Evolutionary conservation across 2,329 filamentous ascomycete genomes (phyloP).

Genomic region (Stagonosporopsis rhizophila): DNA sequence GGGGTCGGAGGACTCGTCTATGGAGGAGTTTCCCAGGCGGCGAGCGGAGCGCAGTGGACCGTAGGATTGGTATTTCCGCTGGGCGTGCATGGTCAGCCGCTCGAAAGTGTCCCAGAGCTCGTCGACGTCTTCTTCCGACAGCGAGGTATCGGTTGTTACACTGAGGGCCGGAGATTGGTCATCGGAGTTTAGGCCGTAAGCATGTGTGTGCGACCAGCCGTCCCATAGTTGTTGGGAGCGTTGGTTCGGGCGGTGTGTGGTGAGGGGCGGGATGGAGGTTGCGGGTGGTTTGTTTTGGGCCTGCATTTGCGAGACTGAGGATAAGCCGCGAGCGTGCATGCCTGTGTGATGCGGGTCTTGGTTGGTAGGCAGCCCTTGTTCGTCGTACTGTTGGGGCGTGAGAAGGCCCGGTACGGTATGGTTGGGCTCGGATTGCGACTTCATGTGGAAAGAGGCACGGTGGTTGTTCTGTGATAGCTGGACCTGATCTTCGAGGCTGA

Average conservation of each 20-base stretch:
- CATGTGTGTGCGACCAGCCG: conserved; percentile 43
- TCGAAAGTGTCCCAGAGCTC: conserved; percentile 46
- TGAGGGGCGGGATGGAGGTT: conserved; percentile 27
- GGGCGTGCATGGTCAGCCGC: conserved; percentile 22
- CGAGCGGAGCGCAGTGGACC: conserved; percentile 22
- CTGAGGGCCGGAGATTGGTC: conserved; percentile 43
- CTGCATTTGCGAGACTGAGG: conserved; percentile 46
- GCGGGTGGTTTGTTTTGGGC: conserved; percentile 29
- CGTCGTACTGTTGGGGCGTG: conserved; percentile 46
- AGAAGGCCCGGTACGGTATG: conserved; percentile 47
- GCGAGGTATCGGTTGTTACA: conserved; percentile 40
- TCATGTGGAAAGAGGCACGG: conserved; percentile 49
- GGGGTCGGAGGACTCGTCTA: conserved; percentile 22
- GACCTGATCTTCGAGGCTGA: conserved; percentile 58
- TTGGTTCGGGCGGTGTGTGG: conserved; percentile 33
- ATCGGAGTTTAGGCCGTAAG: conserved; percentile 40
- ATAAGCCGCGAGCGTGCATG: conserved; percentile 46
- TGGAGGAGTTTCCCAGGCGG: conserved; percentile 22
- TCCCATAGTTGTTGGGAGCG: conserved; percentile 44
- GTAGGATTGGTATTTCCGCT: conserved; percentile 25
- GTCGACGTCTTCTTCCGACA: conserved; percentile 47
- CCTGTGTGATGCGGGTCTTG: conserved; percentile 37
- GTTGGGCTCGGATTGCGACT: conserved; percentile 51
- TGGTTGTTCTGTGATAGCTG: conserved; percentile 48
- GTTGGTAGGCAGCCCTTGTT: conserved; percentile 43